These are phyloP conservation scores for Inga laurina DNA, from an alignment of 306 rosid species.

Conservation along the genomic window DNA sequence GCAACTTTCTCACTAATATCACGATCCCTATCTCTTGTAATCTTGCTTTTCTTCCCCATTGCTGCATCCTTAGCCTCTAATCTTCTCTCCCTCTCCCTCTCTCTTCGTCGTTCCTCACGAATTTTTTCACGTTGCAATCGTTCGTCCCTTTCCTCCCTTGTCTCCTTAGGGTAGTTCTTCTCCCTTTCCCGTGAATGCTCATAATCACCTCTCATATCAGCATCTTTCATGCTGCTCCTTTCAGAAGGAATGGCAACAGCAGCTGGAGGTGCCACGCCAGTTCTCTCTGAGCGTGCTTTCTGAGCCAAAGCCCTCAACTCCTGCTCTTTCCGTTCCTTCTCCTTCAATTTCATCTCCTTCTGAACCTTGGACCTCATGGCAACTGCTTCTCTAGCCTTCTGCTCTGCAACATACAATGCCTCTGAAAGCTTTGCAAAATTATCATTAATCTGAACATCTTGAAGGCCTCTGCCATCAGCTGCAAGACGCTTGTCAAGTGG, in stretches of 20 bases:
- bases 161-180: slow-evolving; percentile 57
- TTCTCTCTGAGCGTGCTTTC: slow-evolving; percentile 82
- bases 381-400: slow-evolving; percentile 93
- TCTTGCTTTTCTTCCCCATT: slow-evolving; percentile 93
- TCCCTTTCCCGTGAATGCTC: slow-evolving; percentile 62
- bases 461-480: slow-evolving; percentile 87
- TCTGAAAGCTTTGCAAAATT: slow-evolving; percentile 87
- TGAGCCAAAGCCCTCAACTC: slow-evolving; percentile 82
- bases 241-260: slow-evolving; percentile 47
- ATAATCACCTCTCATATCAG: slow-evolving; percentile 58
- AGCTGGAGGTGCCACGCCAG: slow-evolving; percentile 63
- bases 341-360: slow-evolving; percentile 82
- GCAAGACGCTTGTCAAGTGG: slow-evolving; percentile 94
- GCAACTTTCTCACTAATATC: slow-evolving; percentile 96
- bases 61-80: slow-evolving; percentile 91
- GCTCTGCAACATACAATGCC: slow-evolving; percentile 82
- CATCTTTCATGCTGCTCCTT: slow-evolving; percentile 46
- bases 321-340: slow-evolving; percentile 82
- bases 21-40: slow-evolving; percentile 90
- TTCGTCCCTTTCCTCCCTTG: slow-evolving; percentile 73
- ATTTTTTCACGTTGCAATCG: slow-evolving; percentile 72
- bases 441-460: slow-evolving; percentile 86
- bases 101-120: slow-evolving; percentile 83
- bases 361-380: slow-evolving; percentile 94
- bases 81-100: slow-evolving; percentile 94